These are phyloP conservation scores for Salix caprea DNA, from an alignment of 345 rosid species.

Conservation along the genomic window DNA sequence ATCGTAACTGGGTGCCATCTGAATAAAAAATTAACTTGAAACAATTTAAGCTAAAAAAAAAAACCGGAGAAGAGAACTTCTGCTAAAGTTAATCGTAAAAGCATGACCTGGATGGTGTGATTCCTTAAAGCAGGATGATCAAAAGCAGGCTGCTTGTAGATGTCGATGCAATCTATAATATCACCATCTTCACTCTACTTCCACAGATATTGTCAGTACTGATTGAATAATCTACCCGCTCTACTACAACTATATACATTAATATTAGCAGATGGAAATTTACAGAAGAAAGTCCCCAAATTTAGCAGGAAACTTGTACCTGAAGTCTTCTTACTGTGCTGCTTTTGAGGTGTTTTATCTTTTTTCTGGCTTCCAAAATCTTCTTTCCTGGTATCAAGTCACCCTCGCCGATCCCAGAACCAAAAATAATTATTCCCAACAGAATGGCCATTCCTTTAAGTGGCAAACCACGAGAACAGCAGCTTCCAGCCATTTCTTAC, in stretches of 20 bases:
- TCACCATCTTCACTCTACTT: slow-evolving; percentile 53
- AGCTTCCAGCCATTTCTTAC: slow-evolving; percentile 1
- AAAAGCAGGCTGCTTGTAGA: slow-evolving; percentile 48
- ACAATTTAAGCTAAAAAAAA: not conserved
- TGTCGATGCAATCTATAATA: slow-evolving; percentile 44
- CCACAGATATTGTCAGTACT: not conserved
- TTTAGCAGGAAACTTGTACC: slow-evolving; percentile 20
- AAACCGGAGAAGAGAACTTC: not conserved
- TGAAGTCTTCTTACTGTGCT: slow-evolving; percentile 34
- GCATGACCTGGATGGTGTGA: slow-evolving; percentile 43
- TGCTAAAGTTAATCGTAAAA: not conserved
- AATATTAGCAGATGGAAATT: not conserved
- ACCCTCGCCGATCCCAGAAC: not conserved
- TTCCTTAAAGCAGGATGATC: slow-evolving; percentile 44
- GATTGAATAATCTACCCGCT: not conserved
- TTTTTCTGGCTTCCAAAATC: not conserved
- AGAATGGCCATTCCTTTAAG: not conserved
- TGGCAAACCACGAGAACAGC: not conserved
- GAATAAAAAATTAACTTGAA: not conserved
- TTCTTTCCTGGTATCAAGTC: not conserved
- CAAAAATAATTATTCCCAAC: not conserved
- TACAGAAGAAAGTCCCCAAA: not conserved
- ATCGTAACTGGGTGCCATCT: slow-evolving; percentile 38
- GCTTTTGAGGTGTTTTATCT: slow-evolving; percentile 1
- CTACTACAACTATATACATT: not conserved